These are phyloP conservation scores for Phyllosticta capitalensis DNA, from an alignment of 2,329 filamentous ascomycete species.

Conservation along the genomic window DNA sequence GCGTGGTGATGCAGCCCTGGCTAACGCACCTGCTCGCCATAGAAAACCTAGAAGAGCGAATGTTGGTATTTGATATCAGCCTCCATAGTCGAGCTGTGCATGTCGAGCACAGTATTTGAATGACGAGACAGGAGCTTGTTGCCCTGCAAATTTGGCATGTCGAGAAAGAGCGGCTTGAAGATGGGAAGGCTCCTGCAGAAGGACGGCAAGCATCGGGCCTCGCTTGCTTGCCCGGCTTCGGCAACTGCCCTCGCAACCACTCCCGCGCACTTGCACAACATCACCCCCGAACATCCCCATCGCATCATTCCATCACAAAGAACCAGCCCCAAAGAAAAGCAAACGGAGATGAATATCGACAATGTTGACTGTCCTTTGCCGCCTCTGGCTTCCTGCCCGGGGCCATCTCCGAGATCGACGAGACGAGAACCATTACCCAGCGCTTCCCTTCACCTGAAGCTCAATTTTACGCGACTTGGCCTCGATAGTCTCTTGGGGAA, in stretches of 20 bases:
- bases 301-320: background rate
- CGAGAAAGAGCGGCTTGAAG: too few relatives aligned
- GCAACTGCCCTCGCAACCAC: too few relatives aligned
- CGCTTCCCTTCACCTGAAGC: background rate
- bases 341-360: background rate
- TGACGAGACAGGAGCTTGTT: too few relatives aligned
- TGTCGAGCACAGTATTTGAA: too few relatives aligned
- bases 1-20: too few relatives aligned
- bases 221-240: background rate
- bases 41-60: too few relatives aligned
- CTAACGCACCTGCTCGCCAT: too few relatives aligned
- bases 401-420: background rate
- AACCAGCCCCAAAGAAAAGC: background rate
- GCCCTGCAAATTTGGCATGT: too few relatives aligned
- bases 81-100: too few relatives aligned
- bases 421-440: background rate
- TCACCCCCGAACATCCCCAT: too few relatives aligned
- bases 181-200: too few relatives aligned
- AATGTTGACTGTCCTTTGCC: background rate
- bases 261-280: background rate
- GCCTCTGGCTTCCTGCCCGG: background rate
- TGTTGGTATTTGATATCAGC: too few relatives aligned
- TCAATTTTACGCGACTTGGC: background rate
- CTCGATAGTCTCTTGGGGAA: background rate
- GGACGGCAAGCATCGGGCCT: background rate